Base-by-base conservation (phyloP, 352 stramenopile species). In the Phytophthora constricta region DNA sequence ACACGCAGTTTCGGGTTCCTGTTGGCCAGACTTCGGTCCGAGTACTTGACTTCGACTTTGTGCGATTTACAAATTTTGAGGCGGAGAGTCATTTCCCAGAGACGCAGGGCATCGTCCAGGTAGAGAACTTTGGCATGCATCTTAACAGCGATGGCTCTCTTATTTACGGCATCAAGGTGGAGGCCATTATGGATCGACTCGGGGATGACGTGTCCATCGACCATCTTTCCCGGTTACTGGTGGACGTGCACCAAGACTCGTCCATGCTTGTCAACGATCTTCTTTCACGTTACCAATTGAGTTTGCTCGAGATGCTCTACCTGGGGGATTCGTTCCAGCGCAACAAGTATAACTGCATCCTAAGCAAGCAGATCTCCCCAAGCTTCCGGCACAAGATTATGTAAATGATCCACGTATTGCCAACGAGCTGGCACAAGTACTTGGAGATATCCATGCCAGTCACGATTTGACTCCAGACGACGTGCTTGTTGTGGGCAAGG, bases 21-120 rank as follows among this genome's bases (percentile, higher is more conserved):
- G 90, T 97, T 11, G 97, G 98, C 5, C 90, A 99, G 39, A 99
- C 96, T 1, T 88, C 89, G 49, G 93, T 99, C 14, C 90, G 97
- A 42, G 98, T 99, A 53, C 79, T 99, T 3, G 97, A 99, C 70
- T 99, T 98, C 64, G 97, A 97, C 41, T 96, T 98, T 45, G 97
- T 97, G 23, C 97, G 98, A 43, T 97, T 99, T 65, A 98, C 98
- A 57, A 99, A 99, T 70, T 99, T 99, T 63, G 97, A 99, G 70
- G 97, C 97, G 23, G 96, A 99, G 68, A 99, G 98, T 59, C 87
- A 98, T 51, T 98, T 98, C 68, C 89, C 95, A 19, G 95, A 98
- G 80, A 93, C 97, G 9, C 83, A 78, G 17, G 96, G 96, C 31
- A 96, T 99, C 39, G 92, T 98, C 13, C 96, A 99, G 74, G 87